Evolutionary conservation across 192 early-diverging fungal genomes (phyloP).

Genomic region (Physocladia obscura): DNA sequence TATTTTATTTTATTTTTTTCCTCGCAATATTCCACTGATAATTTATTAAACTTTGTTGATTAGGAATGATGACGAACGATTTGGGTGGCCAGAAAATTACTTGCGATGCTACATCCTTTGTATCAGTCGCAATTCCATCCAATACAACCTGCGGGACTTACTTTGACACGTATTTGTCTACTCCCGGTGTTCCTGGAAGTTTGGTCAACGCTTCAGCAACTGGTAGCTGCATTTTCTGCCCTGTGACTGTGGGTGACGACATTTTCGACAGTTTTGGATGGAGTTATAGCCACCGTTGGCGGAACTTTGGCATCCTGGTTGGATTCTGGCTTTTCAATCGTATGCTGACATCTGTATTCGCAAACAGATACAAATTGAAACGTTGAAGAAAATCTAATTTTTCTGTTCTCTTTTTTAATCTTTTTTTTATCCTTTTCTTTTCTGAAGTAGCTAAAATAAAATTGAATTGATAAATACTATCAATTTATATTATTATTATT

Average conservation of each 20-base stretch:
- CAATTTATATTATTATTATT: too few relatives aligned
- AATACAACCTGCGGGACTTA: constrained; percentile 12
- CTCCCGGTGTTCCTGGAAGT: constrained; percentile 1
- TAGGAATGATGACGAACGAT: constrained; percentile 23
- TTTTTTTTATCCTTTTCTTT: too few relatives aligned
- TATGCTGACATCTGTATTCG: not conserved
- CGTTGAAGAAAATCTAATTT: too few relatives aligned
- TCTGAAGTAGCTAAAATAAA: too few relatives aligned
- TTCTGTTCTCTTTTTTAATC: too few relatives aligned
- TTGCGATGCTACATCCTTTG: constrained; percentile 2
- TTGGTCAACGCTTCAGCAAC: not conserved
- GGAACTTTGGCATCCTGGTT: constrained; percentile 10
- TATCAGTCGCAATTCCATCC: not conserved
- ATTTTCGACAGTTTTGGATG: constrained; percentile 1
- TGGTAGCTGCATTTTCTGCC: not conserved
- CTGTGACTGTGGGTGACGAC: not conserved
- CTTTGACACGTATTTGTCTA: constrained; percentile 1
- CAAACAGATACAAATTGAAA: not conserved
- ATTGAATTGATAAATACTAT: too few relatives aligned
- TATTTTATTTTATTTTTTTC: not conserved
- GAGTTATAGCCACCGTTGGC: constrained; percentile 18
- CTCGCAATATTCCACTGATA: not conserved
- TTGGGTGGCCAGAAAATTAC: not conserved
- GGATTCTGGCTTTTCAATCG: constrained; percentile 19
- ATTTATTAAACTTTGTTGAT: too few relatives aligned